Percentiles rank a stretch among this genome's conserved stretches.
Conservation (phyloP, 1,139 yeast species). For the Candida albicans region DNA sequence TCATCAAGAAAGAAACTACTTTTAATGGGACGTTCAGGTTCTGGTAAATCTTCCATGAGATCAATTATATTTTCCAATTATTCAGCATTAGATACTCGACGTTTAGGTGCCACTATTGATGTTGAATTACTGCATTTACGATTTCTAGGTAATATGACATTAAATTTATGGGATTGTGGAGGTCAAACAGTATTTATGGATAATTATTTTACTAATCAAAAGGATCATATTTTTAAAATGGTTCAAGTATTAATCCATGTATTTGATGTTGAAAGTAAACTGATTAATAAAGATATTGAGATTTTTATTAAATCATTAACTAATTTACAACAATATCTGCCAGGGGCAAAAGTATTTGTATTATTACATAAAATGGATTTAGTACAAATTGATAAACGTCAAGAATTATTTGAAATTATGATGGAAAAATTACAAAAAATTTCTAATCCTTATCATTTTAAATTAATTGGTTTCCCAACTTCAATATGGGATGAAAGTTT, state of each 20-base stretch:
- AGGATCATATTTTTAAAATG: slow-evolving; percentile 91
- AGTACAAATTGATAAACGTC: slow-evolving; percentile 83
- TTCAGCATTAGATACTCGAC: slow-evolving; percentile 92
- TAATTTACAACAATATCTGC: slow-evolving; percentile 81
- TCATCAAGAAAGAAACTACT: slow-evolving; percentile 46
- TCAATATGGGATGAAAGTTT: slow-evolving; percentile 97
- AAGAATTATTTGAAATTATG: slow-evolving; percentile 79
- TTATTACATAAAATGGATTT: slow-evolving; percentile 94
- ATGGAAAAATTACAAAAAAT: slow-evolving; percentile 79
- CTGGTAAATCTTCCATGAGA: slow-evolving; percentile 97
- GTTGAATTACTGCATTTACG: slow-evolving; percentile 95
- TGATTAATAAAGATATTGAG: slow-evolving; percentile 89
- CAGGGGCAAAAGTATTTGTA: slow-evolving; percentile 89
- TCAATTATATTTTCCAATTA: slow-evolving; percentile 93
- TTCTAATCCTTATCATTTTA: slow-evolving; percentile 75
- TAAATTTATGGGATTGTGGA: slow-evolving; percentile 98
- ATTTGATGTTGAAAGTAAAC: slow-evolving; percentile 92
- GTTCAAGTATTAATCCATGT: slow-evolving; percentile 97
- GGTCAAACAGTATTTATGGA: slow-evolving; percentile 98
- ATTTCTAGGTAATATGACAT: slow-evolving; percentile 91
- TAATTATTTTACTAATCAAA: slow-evolving; percentile 81
- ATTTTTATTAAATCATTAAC: slow-evolving; percentile 83
- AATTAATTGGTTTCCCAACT: slow-evolving; percentile 87
- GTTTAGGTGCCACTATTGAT: slow-evolving; percentile 96
- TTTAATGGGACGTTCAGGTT: slow-evolving; percentile 88